phyloP scores from a whole-genome alignment of 2,329 filamentous ascomycete genomes.

The Proliferodiscus dingleyae region DNA sequence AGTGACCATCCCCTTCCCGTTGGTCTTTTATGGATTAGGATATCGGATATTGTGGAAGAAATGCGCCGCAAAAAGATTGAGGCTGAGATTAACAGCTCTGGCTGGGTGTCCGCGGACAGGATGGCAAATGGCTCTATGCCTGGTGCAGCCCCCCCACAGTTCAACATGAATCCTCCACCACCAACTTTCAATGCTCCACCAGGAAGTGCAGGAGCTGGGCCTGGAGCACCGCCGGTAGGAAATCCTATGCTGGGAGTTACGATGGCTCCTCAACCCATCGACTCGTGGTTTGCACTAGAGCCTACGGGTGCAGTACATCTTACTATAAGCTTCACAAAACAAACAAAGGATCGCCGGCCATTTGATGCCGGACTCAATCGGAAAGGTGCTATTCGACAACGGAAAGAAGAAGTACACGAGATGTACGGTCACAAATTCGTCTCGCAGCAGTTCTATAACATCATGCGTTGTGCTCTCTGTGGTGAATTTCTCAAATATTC shows the following conservation, averaged over 20 bases:
- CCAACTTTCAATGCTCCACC: slow-evolving; percentile 43
- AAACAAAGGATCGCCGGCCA: slow-evolving; percentile 73
- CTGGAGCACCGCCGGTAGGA: slow-evolving; percentile 22
- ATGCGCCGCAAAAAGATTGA: slow-evolving; percentile 97
- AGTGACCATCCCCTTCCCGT: slow-evolving; percentile 88
- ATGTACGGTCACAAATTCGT: slow-evolving; percentile 99
- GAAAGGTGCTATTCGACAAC: slow-evolving; percentile 93
- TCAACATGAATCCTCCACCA: slow-evolving; percentile 50
- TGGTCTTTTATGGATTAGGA: slow-evolving; percentile 90
- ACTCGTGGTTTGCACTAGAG: slow-evolving; percentile 96
- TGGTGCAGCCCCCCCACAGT: slow-evolving; percentile 44
- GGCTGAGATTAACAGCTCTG: slow-evolving; percentile 86
- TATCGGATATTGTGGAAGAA: slow-evolving; percentile 96
- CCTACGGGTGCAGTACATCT: slow-evolving; percentile 90
- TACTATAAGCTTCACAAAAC: slow-evolving; percentile 87
- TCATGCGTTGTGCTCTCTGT: slow-evolving; percentile 97
- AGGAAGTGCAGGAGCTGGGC: slow-evolving; percentile 34
- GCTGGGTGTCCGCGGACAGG: slow-evolving; percentile 96
- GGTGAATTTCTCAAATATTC: slow-evolving; percentile 98
- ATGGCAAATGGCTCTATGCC: slow-evolving; percentile 62
- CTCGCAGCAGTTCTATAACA: slow-evolving; percentile 99
- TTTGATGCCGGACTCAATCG: slow-evolving; percentile 88
- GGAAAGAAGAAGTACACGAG: slow-evolving; percentile 96
- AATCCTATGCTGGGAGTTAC: slow-evolving; percentile 26
- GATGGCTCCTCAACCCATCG: slow-evolving; percentile 55